These are phyloP conservation scores for Chytridium lagenaria DNA, from an alignment of 371 early-diverging fungal genomes.

Conservation along the genomic window DNA sequence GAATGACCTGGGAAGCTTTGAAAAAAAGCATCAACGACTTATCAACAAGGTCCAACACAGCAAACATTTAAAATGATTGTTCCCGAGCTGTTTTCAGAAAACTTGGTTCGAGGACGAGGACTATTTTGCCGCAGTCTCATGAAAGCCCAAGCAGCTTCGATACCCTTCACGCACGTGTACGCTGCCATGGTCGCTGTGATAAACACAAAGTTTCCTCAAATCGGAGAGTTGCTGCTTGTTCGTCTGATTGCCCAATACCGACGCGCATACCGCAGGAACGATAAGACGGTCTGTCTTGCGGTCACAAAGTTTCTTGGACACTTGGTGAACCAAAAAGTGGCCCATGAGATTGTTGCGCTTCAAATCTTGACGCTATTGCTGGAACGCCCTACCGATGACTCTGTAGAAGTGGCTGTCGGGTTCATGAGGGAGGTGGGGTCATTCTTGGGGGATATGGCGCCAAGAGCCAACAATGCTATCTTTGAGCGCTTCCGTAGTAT, in stretches of 20 bases:
- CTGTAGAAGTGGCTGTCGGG: constrained; percentile 97
- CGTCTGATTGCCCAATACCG: constrained; percentile 90
- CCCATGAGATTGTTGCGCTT: constrained; percentile 87
- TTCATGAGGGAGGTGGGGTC: constrained; percentile 93
- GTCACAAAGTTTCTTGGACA: constrained; percentile 90
- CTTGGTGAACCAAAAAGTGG: constrained; percentile 89
- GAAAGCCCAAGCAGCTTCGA: constrained; percentile 91
- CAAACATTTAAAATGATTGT: constrained; percentile 92
- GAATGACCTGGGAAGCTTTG: constrained; percentile 93
- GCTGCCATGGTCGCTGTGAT: constrained; percentile 87
- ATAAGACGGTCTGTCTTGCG: constrained; percentile 87
- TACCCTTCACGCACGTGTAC: constrained; percentile 92
- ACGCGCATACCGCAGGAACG: constrained; percentile 88
- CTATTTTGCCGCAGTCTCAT: constrained; percentile 86
- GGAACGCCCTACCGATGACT: constrained; percentile 94
- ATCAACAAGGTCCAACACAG: constrained; percentile 92
- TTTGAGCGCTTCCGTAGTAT: constrained; percentile 93
- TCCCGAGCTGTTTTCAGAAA: constrained; percentile 89
- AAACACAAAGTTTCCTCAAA: constrained; percentile 91
- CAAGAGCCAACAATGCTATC: constrained; percentile 83
- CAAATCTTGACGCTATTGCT: constrained; percentile 86
- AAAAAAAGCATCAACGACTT: constrained; percentile 95
- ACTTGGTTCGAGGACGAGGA: constrained; percentile 93
- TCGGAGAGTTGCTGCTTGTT: constrained; percentile 88
- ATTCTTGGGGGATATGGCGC: constrained; percentile 77